Base-by-base conservation (phyloP, 768 basidiomycete genomes). In the Agaricus subrufescens region DNA sequence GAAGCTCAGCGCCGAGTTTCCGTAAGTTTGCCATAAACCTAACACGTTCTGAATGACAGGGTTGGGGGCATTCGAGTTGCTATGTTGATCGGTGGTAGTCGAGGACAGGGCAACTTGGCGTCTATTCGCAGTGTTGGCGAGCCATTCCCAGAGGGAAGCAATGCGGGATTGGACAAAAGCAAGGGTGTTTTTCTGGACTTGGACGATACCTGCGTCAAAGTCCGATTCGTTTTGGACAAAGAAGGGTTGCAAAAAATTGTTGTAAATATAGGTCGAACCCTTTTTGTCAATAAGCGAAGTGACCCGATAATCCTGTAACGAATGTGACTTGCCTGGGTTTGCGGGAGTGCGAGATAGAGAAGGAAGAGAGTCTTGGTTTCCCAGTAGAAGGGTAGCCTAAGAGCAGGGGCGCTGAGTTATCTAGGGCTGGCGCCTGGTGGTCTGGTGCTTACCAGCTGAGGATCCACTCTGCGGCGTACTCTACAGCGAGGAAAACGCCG, bases 311-410 rank as follows among this genome's bases (percentile, higher is more conserved):
- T 23, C 8, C 11, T 39, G 10, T 52, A 29, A 40, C 45, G 45
- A 51, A 9, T 31, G n/a, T 27, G 47, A 40, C 72, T 47, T 56
- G 83, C 87, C 78, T 87, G 78, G 1, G 79, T 86, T 70, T 87
- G 86, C 6, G 87, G 86, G 15, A 89, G 77, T 8, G 86, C 70
- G 44, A 89, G 67, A 71, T 84, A 89, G 26, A 89, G 73, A 3
- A 89, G 65, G 65, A 88, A 82, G 3, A 83, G 25, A n/a, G 84
- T 87, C 62, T 87, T 83, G 51, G 81, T 45, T 63, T 89, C 88
- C 82, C 83, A 87, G 64, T 89, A 89, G 65, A 90, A 87, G 6
- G 88, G 87, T 42, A 89, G 63, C 87, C 87, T 87, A 62, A 46
- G 49, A 52, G 59, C 45, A 51, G 54, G 40, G 59, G 54, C 54